Percentiles rank a stretch among this genome's conserved stretches.
These are phyloP conservation scores for Hyaloscypha bicolor DNA, from an alignment of 495 filamentous ascomycete species.

Conservation along the genomic window DNA sequence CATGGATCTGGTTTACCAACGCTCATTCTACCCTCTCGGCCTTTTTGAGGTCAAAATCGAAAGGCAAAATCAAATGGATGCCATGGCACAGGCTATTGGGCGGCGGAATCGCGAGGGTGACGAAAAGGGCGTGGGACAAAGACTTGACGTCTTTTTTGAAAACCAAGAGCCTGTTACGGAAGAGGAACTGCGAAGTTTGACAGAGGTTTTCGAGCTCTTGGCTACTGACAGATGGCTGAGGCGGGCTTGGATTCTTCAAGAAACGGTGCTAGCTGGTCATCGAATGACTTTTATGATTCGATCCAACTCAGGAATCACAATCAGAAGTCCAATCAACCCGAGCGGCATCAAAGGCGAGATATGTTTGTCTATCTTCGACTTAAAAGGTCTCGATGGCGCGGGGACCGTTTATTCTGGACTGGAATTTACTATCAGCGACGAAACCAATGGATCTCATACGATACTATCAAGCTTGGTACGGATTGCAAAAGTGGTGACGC, in stretches of 20 bases:
- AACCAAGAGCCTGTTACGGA: conserved; percentile 10
- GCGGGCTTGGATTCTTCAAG: conserved; percentile 6
- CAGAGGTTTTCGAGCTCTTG: background rate
- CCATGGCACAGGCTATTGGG: conserved; percentile 7
- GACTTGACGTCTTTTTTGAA: conserved; percentile 2
- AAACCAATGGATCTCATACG: background rate
- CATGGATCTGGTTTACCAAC: background rate
- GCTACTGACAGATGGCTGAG: conserved; percentile 7
- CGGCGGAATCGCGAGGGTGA: conserved; percentile 1
- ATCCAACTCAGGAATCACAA: background rate
- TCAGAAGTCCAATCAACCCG: background rate
- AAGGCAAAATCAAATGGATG: background rate
- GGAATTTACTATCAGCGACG: background rate
- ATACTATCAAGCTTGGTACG: background rate
- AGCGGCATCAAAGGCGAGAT: conserved; percentile 1
- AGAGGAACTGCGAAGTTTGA: background rate
- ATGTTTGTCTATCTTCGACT: background rate
- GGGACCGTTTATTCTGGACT: background rate
- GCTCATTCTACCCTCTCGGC: background rate
- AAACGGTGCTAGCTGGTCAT: conserved; percentile 6
- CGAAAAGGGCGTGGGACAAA: background rate
- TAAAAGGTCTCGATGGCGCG: background rate
- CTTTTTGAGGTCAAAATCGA: conserved; percentile 6
- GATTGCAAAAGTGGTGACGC: background rate
- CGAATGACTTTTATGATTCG: conserved; percentile 3